Percentiles rank a stretch among this genome's conserved stretches.
Evolutionary conservation across 208 protist species (phyloP).

Genomic region (Porcisia hertigi): DNA sequence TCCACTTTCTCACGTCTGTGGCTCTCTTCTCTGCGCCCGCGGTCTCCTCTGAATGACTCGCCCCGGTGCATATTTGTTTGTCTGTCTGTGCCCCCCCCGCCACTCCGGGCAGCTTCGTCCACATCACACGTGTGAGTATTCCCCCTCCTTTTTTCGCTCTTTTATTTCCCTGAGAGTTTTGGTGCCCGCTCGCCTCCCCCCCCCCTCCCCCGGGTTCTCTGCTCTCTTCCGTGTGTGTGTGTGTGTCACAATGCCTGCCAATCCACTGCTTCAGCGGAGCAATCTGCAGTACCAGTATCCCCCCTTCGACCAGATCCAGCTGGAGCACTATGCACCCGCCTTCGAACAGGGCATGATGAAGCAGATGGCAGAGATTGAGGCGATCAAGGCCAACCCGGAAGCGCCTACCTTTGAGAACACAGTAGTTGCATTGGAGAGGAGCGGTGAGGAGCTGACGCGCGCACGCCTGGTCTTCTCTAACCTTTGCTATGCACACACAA

Average conservation of each 20-base stretch:
- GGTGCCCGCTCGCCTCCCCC: not conserved
- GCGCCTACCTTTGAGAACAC: conserved; percentile 60
- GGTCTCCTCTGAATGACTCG: too few relatives aligned
- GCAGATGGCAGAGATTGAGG: conserved; percentile 46
- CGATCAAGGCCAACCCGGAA: conserved; percentile 19
- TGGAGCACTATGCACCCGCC: conserved; percentile 56
- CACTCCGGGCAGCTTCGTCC: too few relatives aligned
- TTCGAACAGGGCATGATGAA: conserved; percentile 53
- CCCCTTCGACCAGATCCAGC: conserved; percentile 41
- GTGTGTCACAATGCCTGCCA: conserved; percentile 15
- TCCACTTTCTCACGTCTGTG: not conserved
- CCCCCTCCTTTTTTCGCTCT: not conserved
- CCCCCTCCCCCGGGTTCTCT: not conserved
- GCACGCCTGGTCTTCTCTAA: conserved; percentile 36
- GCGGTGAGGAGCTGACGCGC: conserved; percentile 32
- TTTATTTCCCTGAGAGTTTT: not conserved
- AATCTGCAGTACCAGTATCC: conserved; percentile 45
- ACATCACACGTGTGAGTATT: too few relatives aligned
- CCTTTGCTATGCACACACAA: conserved; percentile 44
- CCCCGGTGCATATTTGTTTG: too few relatives aligned
- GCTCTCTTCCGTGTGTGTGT: not conserved
- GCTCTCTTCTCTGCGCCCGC: too few relatives aligned
- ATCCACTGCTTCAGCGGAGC: conserved; percentile 46
- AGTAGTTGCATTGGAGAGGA: conserved; percentile 43
- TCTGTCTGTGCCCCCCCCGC: too few relatives aligned